Conservation (phyloP, 345 rosid species). For the Lepidium sativum region DNA sequence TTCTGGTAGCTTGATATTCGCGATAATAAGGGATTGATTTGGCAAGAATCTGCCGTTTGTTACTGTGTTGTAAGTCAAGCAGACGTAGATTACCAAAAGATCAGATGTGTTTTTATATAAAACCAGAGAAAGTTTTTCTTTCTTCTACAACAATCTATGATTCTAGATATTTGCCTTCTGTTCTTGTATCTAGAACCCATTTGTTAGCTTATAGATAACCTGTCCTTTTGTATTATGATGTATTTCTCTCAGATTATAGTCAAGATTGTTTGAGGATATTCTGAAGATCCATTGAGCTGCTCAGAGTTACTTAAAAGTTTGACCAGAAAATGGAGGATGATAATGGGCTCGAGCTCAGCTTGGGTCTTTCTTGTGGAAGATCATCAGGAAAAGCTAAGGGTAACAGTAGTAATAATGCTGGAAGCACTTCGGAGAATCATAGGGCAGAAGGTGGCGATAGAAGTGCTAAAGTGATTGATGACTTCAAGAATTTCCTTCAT, state of each 20-base stretch:
- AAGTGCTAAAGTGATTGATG: conserved; percentile 60
- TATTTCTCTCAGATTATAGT: conserved; percentile 5
- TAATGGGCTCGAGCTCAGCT: conserved; percentile 88
- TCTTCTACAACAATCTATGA: neutral
- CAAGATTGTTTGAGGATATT: neutral
- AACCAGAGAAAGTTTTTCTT: neutral
- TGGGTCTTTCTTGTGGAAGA: conserved; percentile 88
- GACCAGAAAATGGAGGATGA: conserved; percentile 63
- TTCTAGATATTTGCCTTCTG: neutral
- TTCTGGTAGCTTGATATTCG: neutral
- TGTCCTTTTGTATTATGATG: neutral
- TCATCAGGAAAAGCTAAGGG: conserved; percentile 65
- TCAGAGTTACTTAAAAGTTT: neutral
- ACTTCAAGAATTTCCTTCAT: conserved; percentile 68
- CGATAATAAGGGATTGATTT: neutral
- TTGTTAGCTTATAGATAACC: neutral
- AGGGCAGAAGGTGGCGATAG: conserved; percentile 53
- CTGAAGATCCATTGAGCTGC: neutral
- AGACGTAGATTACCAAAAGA: neutral
- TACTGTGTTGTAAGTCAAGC: neutral
- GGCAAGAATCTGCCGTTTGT: neutral
- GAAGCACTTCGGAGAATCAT: conserved; percentile 42
- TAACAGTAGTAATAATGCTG: conserved; percentile 48
- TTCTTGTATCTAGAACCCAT: neutral
- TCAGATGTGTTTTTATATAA: neutral